Conservation (phyloP, 352 stramenopile genomes). For the Globisporangium splendens region DNA sequence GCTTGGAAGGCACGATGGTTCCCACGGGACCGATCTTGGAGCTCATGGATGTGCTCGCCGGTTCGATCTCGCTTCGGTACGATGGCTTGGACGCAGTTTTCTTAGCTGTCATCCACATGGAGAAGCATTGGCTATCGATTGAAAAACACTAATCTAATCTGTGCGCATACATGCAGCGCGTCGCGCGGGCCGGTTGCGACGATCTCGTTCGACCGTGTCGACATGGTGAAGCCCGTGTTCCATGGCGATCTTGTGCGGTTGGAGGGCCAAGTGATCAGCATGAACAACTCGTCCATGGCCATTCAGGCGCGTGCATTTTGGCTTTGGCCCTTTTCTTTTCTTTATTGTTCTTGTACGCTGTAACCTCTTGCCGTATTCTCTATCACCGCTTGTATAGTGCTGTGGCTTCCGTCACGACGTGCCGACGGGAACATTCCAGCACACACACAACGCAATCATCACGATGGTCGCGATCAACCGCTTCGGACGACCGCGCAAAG, state of each 20-base stretch:
- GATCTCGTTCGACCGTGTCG: slow-evolving; percentile 58
- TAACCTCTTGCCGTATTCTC: not conserved
- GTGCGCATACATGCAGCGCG: slow-evolving; percentile 12
- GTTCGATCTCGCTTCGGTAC: slow-evolving; percentile 32
- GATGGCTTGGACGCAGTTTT: no score
- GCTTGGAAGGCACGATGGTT: slow-evolving; percentile 40
- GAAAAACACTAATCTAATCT: not conserved
- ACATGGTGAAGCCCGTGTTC: slow-evolving; percentile 50
- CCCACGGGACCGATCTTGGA: slow-evolving; percentile 46
- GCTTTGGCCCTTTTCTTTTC: not conserved
- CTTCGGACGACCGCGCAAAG: slow-evolving; percentile 33
- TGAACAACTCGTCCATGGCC: slow-evolving; percentile 49
- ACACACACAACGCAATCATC: slow-evolving; percentile 56
- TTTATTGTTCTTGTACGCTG: not conserved
- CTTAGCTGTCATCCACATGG: no score
- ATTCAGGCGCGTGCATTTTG: slow-evolving; percentile 24
- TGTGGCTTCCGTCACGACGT: slow-evolving; percentile 46
- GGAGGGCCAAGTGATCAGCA: slow-evolving; percentile 45
- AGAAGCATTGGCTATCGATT: no score
- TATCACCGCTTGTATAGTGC: slow-evolving; percentile 1
- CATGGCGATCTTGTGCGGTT: slow-evolving; percentile 51
- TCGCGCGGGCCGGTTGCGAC: slow-evolving; percentile 35
- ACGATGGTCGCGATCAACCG: slow-evolving; percentile 66
- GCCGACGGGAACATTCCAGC: slow-evolving; percentile 29
- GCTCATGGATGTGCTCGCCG: slow-evolving; percentile 53